These are phyloP conservation scores for Tilletia caries DNA, from an alignment of 1,284 basidiomycete genomes.

Conservation along the genomic window DNA sequence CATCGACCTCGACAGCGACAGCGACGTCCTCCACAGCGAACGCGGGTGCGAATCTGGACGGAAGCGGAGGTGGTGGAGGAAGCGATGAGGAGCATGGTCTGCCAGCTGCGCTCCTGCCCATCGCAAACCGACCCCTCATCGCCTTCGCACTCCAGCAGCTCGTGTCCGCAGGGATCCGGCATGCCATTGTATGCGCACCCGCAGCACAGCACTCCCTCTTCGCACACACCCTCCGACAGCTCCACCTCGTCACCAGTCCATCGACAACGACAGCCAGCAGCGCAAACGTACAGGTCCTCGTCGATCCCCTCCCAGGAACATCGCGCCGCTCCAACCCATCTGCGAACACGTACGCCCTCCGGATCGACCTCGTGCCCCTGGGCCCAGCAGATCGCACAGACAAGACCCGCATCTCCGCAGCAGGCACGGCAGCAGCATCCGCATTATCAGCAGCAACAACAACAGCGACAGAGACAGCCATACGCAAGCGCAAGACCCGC, in stretches of 20 bases:
- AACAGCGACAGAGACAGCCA: slow-evolving; percentile 16
- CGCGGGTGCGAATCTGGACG: neutral
- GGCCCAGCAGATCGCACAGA: slow-evolving; percentile 5
- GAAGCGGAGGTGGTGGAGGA: neutral
- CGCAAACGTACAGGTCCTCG: slow-evolving; percentile 5
- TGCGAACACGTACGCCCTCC: slow-evolving; percentile 23
- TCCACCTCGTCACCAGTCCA: slow-evolving; percentile 37
- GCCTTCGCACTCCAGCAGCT: slow-evolving; percentile 49
- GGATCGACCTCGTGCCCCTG: slow-evolving; percentile 21
- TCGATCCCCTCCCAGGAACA: slow-evolving; percentile 10
- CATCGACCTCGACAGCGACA: slow-evolving; percentile 21
- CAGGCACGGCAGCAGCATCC: slow-evolving; percentile 14
- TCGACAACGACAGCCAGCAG: neutral
- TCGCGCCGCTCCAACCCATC: neutral
- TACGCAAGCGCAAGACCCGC: neutral
- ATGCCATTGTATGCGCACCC: slow-evolving; percentile 46
- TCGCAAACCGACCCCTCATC: slow-evolving; percentile 50
- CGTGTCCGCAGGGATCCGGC: slow-evolving; percentile 40
- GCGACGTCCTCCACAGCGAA: neutral
- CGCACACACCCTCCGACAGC: slow-evolving; percentile 37
- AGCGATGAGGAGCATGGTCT: too few relatives aligned
- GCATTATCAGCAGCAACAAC: neutral
- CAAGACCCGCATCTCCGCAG: slow-evolving; percentile 7
- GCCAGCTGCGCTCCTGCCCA: slow-evolving; percentile 49
- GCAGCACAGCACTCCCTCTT: slow-evolving; percentile 41